Base-by-base conservation (phyloP, 768 basidiomycete genomes). In the Termitomyces sp. region DNA sequence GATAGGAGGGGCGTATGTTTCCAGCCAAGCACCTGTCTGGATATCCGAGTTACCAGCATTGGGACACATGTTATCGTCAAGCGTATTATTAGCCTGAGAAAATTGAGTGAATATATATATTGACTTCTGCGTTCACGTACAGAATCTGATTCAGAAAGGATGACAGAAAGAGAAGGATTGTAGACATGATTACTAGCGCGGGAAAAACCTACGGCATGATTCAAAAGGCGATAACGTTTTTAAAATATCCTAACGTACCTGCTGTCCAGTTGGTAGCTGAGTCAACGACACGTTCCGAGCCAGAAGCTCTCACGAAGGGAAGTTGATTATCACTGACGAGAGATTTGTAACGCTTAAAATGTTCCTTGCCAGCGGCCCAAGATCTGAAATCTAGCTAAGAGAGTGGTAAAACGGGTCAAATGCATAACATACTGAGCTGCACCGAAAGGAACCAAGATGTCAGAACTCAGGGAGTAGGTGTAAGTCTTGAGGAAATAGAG, bases 191-290 rank as follows among this genome's bases (percentile, higher is more conserved):
- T 57, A 61, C 81, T 86, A 3, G 86, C 86, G 20, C 68, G 55
- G 3, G 82, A 75, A 66, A 92, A 88, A 2, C 89, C 89, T 90
- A 8, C 12, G 16, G 22, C 53, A 63, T 33, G 4, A 37, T 24
- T n/a, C 8, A 20, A n/a, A 20, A 42, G 4, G 2, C 6, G 6
- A 6, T 12, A 39, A 34, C 34, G 18, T 54, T 55, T 52, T 50
- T 37, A 44, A 34, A 34, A 20, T 15, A 60, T 39, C 51, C 12
- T n/a, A 24, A 50, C 31, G 58, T 48, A 85, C 89, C 91, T 59
- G 75, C 73, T 6, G 80, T 80, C 90, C 91, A 93, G 65, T 89
- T 90, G 6, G 67, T 74, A 1, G 89, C 89, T 20, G 87, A 85
- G 18, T 80, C 70, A 3, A 91, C 75, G 4, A 92, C 89, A 15